Conservation (phyloP, 768 basidiomycete species). For the Auriscalpium vulgare region DNA sequence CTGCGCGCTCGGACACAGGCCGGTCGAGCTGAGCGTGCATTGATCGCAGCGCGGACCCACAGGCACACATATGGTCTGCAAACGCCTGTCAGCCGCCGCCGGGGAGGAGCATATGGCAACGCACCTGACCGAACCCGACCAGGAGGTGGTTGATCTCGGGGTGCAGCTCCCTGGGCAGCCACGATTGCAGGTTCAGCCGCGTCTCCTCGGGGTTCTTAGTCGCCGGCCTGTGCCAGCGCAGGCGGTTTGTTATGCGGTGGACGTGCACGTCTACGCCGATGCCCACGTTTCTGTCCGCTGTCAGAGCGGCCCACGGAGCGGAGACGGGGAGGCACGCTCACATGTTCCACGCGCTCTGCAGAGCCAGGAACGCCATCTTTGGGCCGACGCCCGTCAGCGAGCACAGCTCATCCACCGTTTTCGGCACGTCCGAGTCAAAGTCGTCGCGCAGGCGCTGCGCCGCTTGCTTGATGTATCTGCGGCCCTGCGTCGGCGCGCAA, state of each 20-base stretch:
- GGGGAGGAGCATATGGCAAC: background rate
- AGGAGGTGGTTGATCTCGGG: slow-evolving; percentile 72
- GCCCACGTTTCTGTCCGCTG: slow-evolving; percentile 57
- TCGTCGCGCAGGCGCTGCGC: slow-evolving; percentile 61
- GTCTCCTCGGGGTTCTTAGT: slow-evolving; percentile 89
- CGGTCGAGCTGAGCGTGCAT: slow-evolving; percentile 47
- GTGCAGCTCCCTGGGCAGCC: slow-evolving; percentile 70
- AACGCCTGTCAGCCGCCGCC: background rate
- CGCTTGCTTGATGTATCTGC: slow-evolving; percentile 68
- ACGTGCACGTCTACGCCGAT: slow-evolving; percentile 97
- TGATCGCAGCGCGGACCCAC: slow-evolving; percentile 55
- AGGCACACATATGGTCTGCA: slow-evolving; percentile 59
- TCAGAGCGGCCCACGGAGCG: too few species aligned
- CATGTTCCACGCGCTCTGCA: slow-evolving; percentile 84
- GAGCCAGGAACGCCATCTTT: slow-evolving; percentile 87
- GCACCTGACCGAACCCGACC: slow-evolving; percentile 81
- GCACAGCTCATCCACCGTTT: slow-evolving; percentile 82
- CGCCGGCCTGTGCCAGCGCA: slow-evolving; percentile 85
- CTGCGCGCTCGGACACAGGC: slow-evolving; percentile 62
- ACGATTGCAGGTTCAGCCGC: slow-evolving; percentile 76
- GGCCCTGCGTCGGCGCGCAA: background rate
- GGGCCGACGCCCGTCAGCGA: slow-evolving; percentile 89
- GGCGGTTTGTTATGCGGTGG: slow-evolving; percentile 86
- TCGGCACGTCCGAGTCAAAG: slow-evolving; percentile 79
- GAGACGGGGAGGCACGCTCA: slow-evolving; percentile 26